phyloP scores from a whole-genome alignment of 371 early-diverging fungal species.

The Homolaphlyctis polyrhiza region DNA sequence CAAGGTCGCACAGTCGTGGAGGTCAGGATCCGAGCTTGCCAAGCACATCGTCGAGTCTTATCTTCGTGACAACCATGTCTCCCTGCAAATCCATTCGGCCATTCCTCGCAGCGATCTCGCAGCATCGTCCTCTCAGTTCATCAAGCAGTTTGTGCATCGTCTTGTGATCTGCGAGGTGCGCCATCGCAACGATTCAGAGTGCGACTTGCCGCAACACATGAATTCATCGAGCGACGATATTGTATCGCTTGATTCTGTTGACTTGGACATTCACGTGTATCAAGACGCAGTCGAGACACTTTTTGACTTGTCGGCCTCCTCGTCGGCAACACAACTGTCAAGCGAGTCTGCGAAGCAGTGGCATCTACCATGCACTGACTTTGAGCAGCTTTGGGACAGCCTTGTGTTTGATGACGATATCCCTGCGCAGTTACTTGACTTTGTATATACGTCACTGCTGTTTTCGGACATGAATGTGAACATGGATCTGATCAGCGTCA shows the following conservation, averaged over 20 bases:
- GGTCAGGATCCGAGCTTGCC: background rate
- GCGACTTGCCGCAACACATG: background rate
- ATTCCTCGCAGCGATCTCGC: background rate
- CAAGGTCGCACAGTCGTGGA: background rate
- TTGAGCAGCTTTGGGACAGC: conserved; percentile 56
- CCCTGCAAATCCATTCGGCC: background rate
- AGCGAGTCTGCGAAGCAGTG: conserved; percentile 14
- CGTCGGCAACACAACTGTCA: no score
- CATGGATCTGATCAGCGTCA: conserved; percentile 45
- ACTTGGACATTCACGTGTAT: background rate
- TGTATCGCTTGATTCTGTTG: background rate
- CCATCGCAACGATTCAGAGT: background rate
- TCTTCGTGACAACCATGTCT: background rate
- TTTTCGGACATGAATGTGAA: conserved; percentile 53
- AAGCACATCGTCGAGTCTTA: background rate
- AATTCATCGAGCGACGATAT: background rate
- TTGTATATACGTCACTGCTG: conserved; percentile 48
- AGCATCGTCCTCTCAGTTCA: background rate
- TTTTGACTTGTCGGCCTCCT: no score
- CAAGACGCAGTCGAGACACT: no score
- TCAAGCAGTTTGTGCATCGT: background rate
- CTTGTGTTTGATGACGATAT: conserved; percentile 52
- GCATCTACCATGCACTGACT: conserved; percentile 26
- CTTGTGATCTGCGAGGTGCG: background rate
- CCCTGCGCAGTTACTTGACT: conserved; percentile 39